Conservation (phyloP, 106 monocot species). For the Dendrobium chrysotoxum region DNA sequence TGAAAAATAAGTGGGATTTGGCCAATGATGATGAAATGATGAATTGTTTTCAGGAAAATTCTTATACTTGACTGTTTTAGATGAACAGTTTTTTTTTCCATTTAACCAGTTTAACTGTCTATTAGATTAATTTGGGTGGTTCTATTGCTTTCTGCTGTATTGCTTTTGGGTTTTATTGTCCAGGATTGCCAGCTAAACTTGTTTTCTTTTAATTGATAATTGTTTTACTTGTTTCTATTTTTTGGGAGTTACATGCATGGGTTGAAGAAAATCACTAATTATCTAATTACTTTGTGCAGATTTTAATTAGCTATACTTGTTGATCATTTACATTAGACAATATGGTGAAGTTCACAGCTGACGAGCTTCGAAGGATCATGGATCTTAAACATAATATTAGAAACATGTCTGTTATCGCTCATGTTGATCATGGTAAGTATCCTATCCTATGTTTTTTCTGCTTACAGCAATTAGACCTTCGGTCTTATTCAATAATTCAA, state of each 20-base stretch:
- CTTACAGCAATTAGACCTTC: not conserved
- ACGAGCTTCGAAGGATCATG: slow-evolving; percentile 56
- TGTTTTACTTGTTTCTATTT: not conserved
- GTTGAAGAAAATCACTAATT: not conserved
- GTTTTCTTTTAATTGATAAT: not conserved
- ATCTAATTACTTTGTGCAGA: not conserved
- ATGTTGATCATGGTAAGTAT: slow-evolving; percentile 47
- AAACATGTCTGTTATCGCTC: slow-evolving; percentile 54
- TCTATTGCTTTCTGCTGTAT: not conserved
- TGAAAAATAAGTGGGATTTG: too few species aligned
- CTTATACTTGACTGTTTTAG: not conserved
- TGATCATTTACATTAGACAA: slow-evolving; percentile 13
- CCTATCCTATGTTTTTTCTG: not conserved
- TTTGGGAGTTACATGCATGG: not conserved
- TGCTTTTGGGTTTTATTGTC: not conserved
- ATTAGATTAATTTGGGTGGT: not conserved
- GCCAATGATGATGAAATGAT: not conserved
- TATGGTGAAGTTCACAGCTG: slow-evolving; percentile 61
- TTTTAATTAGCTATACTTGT: not conserved
- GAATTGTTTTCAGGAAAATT: not conserved
- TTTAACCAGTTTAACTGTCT: not conserved
- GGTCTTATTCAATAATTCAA: not conserved
- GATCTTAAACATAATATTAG: slow-evolving; percentile 53
- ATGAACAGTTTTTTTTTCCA: not conserved
- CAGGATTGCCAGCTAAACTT: too few species aligned